Conservation (phyloP, 2,329 filamentous ascomycete genomes). For the Sphaceloma murrayae region DNA sequence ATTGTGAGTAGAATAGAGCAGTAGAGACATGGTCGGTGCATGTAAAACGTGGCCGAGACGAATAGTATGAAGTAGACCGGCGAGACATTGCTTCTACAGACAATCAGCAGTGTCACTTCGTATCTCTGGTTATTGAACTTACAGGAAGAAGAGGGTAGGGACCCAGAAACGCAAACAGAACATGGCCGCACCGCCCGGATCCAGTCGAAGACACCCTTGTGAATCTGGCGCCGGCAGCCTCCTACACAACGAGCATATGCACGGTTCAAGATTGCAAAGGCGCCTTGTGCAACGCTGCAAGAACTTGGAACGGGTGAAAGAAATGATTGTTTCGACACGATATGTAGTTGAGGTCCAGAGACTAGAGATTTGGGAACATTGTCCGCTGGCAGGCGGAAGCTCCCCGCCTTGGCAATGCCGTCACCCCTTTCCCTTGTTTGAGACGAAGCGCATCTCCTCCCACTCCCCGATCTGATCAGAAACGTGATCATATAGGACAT, state of each 20-base stretch:
- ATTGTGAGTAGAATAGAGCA: slow-evolving; percentile 93
- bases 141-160: slow-evolving; percentile 45
- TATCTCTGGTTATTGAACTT: slow-evolving; percentile 22
- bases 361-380: too few relatives aligned
- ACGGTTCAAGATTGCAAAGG: not conserved
- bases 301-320: too few relatives aligned
- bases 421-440: too few relatives aligned
- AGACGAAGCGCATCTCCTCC: too few relatives aligned
- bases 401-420: too few relatives aligned
- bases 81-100: slow-evolving; percentile 36
- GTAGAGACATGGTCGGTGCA: slow-evolving; percentile 95
- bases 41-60: slow-evolving; percentile 83
- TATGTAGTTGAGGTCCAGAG: too few relatives aligned
- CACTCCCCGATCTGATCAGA: too few relatives aligned
- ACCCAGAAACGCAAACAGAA: slow-evolving; percentile 56
- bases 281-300: too few relatives aligned
- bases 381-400: too few relatives aligned
- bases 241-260: not conserved
- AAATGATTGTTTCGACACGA: too few relatives aligned
- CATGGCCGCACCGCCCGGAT: slow-evolving; percentile 35
- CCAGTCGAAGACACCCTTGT: not conserved
- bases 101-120: not conserved
- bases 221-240: not conserved
- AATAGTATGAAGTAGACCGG: slow-evolving; percentile 43
- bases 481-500: too few relatives aligned